A percentile compares a stretch with the other conserved stretches of the same genome.
These are phyloP conservation scores for Amanita exitialis DNA, from an alignment of 768 basidiomycete genomes.

Conservation along the genomic window DNA sequence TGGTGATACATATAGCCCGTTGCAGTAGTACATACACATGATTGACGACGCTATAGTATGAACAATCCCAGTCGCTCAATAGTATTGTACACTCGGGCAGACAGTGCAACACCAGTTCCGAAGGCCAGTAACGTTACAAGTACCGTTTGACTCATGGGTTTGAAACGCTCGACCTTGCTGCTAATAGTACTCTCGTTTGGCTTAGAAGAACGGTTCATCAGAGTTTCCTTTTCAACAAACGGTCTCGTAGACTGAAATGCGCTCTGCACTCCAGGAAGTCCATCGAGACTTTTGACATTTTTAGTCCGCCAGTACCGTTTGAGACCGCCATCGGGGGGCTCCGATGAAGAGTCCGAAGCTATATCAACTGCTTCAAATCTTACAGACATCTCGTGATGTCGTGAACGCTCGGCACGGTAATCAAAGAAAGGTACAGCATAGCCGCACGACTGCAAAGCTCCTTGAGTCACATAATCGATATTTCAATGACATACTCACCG, in stretches of 20 bases:
- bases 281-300: slow-evolving; percentile 46
- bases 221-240: not conserved
- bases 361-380: slow-evolving; percentile 34
- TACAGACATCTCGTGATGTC: slow-evolving; percentile 34
- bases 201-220: not conserved
- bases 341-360: not conserved
- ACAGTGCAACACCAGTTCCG: not conserved
- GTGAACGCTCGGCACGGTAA: slow-evolving; percentile 45
- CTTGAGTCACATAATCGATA: not conserved
- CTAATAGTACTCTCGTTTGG: too few species aligned
- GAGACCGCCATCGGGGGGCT: slow-evolving; percentile 30
- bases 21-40: too few species aligned
- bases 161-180: not conserved
- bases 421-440: slow-evolving; percentile 52
- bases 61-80: not conserved
- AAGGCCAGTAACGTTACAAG: not conserved
- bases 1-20: too few species aligned
- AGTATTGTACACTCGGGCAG: not conserved
- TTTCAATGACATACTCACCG: slow-evolving; percentile 19
- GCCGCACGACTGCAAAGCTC: slow-evolving; percentile 47
- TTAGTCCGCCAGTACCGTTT: slow-evolving; percentile 43
- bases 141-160: not conserved
- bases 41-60: not conserved
- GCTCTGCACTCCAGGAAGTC: slow-evolving; percentile 29
- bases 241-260: not conserved